Base-by-base conservation (phyloP, 805 yeast genomes). In the Schwanniomyces polymorphus region DNA sequence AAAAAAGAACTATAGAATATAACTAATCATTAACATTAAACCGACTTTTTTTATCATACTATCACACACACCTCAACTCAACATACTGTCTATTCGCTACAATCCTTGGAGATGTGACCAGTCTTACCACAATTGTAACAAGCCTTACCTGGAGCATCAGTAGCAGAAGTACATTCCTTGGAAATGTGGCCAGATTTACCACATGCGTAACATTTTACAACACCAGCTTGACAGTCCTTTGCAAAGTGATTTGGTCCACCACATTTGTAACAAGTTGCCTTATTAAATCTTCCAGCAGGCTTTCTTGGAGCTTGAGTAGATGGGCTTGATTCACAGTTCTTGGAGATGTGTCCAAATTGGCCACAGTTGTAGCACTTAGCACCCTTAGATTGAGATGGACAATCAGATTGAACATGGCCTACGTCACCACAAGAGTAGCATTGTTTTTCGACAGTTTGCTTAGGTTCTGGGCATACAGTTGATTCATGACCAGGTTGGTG, bases 181-280 rank as follows among this genome's bases (percentile, higher is more conserved):
- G 94, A 84, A 60, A 89, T 83, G 76, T 91, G 97, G 47, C 97
- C 97, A 53, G 81, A 75, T 70, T 85, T 83, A 59, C 97, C 97
- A 73, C 97, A 91, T 52, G 91, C 87, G 80, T 89, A 91, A 74
- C 97, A 91, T 73, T 88, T 88, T 65, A 83, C 79, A 46, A 59
- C 59, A 47, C 82, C 79, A 57, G 83, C 84, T 67, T 84, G 86
- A 73, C 97, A 89, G 70, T 89, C 96, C 75, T 88, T 86, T 55
- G 96, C 96, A 73, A 85, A 86, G 70, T 90, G 96, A 82, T 88
- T 88, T 64, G 94, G 91, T 55, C 92, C 94, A 63, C 95, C 95
- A 68, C 96, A 88, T 73, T 85, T 88, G 84, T 86, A 87, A 73
- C 96, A 88, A 49, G 88, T 80, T 52, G 85, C 73, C 27, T 26